These are phyloP conservation scores for Primulina huaijiensis DNA, from an alignment of 257 asterid species.

Conservation along the genomic window DNA sequence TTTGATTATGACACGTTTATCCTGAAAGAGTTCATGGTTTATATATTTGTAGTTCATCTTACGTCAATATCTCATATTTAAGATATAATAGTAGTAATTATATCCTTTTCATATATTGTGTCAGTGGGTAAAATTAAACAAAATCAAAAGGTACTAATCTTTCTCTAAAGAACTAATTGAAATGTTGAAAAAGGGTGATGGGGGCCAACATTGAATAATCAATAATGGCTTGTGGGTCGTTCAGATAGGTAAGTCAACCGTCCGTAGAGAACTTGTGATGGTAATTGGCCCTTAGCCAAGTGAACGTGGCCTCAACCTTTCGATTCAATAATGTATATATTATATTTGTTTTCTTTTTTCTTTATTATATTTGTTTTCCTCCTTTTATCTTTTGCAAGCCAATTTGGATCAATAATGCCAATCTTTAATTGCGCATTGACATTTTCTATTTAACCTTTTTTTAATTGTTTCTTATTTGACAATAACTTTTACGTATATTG, in stretches of 20 bases:
- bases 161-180: neutral
- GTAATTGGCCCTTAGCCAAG: slow-evolving; percentile 8
- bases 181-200: neutral
- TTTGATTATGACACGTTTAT: too few species aligned
- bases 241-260: slow-evolving; percentile 16
- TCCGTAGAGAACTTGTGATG: neutral
- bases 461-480: too few species aligned
- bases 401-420: too few species aligned
- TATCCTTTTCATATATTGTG: too few species aligned
- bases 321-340: slow-evolving; percentile 5
- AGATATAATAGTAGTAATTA: too few species aligned
- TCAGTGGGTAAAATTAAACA: neutral
- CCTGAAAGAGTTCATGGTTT: too few species aligned
- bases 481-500: too few species aligned
- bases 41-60: too few species aligned
- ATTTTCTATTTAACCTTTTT: too few species aligned
- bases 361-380: neutral
- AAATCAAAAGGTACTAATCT: neutral
- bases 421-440: too few species aligned
- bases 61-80: too few species aligned
- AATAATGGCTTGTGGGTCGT: slow-evolving; percentile 11
- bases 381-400: neutral
- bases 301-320: slow-evolving; percentile 16
- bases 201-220: neutral
- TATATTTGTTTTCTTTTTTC: neutral